Base-by-base conservation (phyloP, 2,329 filamentous ascomycete genomes). In the Fusarium protoensiforme region DNA sequence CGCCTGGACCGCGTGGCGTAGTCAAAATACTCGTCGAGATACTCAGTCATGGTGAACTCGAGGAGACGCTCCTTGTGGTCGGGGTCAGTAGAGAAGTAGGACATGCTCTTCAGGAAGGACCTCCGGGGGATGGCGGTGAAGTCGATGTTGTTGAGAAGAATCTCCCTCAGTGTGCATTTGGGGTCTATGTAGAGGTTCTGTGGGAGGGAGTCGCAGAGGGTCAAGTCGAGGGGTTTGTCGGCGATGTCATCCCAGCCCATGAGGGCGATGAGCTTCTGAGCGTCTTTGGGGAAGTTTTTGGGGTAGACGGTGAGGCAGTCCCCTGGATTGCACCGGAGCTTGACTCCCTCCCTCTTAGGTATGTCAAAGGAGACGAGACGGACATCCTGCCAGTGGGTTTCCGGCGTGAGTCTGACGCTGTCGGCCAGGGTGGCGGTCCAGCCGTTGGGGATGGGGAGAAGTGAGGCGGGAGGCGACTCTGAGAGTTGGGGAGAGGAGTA, bases 1-100 rank as follows among this genome's bases (percentile, higher is more conserved):
- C 96, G 92, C 36, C 95, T 92, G 1, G 96, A 94, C 10, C 96
- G 91, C 0, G 95, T 95, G 1, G 96, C 96, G 80, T 99, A 99
- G 83, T 99, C 96, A 84, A 94, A 98, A 64, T 98, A 92, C 76
- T 99, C 96, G 76, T 98, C 95, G 7, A 96, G 90, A 76, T 92
- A 94, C 53, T 93, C 89, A 0, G 94, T 91, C 76, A 93, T 89
- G 2, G 91, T 92, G 77, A 99, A 96, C 79, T 99, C 96, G 10
- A 92, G 82, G 0, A 99, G 88, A 2, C 96, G 91, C 69, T 96
- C 93, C 75, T 90, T 91, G 78, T 99, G 96, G 77, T 91, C 90
- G 3, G 85, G 80, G 76, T 97, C 89, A 1, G 85, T 83, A 2
- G 94, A 93, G 78, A 95, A 95, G 80, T 94, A 91, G 1, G 92